Evolutionary conservation across 306 rosid species (phyloP), one percentile per base, ranked within the genome.

Genomic region (Cercis canadensis): DNA sequence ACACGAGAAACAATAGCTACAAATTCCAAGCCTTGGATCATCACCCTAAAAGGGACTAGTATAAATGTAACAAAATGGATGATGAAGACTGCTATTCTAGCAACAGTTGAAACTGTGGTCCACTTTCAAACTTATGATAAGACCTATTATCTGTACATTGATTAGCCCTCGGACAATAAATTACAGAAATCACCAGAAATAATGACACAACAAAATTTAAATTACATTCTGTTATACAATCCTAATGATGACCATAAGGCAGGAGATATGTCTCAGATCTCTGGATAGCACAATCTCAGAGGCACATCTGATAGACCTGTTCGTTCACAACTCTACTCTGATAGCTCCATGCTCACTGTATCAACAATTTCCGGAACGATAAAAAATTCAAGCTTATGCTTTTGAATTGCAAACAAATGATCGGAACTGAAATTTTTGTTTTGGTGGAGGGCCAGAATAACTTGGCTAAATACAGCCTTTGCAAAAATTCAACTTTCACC

Each of bases 131-230:
- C 7, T 37, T 37, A 0, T 0, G 43, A 37, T 5, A 37, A 37
- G 4, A 37, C 33, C 76, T 43, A 49, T 57, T 46, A 64, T 57
- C 73, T 62, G 64, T 70, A 75, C 75, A 78, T 15, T 33, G 11
- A 54, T 55, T 29, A 49, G 32, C 74, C 44, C 70, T 59, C 68
- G 52, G 18, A 16, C 18, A 63, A 59, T 24, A 24, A 24, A 24
- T 24, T 24, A 24, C 29, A 24, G 29, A 24, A 24, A 18, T 16
- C 70, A 54, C 3, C 10, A 24, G 40, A 64, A 78, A 68, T 61
- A 64, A 78, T 74, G 64, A 65, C 80, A 82, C 83, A 82, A 81
- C 85, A 77, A 33, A 7, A 54, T 34, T 67, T 55, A 75, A 17
- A 53, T 54, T 62, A 67, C 78, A 75, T 21, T 67, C 46, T 72